These are phyloP conservation scores for Mucor indicus DNA, from an alignment of 371 early-diverging fungal genomes.

Conservation along the genomic window DNA sequence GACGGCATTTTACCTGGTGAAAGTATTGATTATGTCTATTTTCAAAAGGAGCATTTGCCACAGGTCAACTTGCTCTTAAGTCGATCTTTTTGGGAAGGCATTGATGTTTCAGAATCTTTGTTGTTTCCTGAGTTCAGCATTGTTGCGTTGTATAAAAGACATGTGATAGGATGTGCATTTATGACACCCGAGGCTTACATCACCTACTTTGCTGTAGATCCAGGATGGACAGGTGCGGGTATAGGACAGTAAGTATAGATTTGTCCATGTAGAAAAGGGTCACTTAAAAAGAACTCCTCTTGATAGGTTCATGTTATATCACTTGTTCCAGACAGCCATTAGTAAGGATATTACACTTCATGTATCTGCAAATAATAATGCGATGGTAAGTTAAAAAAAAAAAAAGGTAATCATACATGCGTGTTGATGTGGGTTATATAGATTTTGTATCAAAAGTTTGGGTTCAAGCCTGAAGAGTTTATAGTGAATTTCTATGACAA, in stretches of 20 bases:
- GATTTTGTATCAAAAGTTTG: constrained; percentile 92
- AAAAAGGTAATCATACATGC: background rate
- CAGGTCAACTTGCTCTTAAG: constrained; percentile 79
- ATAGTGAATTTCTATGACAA: constrained; percentile 89
- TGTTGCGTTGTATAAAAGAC: constrained; percentile 77
- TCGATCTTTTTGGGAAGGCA: constrained; percentile 90
- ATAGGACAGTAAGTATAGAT: constrained; percentile 68
- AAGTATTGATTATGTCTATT: constrained; percentile 84
- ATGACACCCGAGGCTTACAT: constrained; percentile 94
- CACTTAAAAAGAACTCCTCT: background rate
- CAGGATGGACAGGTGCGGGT: constrained; percentile 85
- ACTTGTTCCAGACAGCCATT: constrained; percentile 71
- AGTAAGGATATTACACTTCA: constrained; percentile 89
- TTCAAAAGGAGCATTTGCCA: constrained; percentile 67
- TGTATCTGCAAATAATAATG: constrained; percentile 90
- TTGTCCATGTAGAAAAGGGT: background rate
- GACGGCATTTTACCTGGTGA: constrained; percentile 8
- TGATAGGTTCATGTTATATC: constrained; percentile 77
- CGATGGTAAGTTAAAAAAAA: constrained; percentile 67
- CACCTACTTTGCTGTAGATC: constrained; percentile 83
- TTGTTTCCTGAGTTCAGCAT: constrained; percentile 85
- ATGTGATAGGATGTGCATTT: constrained; percentile 88
- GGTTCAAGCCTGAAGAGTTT: constrained; percentile 94
- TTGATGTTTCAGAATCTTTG: constrained; percentile 88
- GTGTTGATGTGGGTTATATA: constrained; percentile 7